A percentile compares a stretch with the other conserved stretches of the same genome.
Conservation (phyloP, 2,329 filamentous ascomycete species). For the Hymenoscyphus salicellus region DNA sequence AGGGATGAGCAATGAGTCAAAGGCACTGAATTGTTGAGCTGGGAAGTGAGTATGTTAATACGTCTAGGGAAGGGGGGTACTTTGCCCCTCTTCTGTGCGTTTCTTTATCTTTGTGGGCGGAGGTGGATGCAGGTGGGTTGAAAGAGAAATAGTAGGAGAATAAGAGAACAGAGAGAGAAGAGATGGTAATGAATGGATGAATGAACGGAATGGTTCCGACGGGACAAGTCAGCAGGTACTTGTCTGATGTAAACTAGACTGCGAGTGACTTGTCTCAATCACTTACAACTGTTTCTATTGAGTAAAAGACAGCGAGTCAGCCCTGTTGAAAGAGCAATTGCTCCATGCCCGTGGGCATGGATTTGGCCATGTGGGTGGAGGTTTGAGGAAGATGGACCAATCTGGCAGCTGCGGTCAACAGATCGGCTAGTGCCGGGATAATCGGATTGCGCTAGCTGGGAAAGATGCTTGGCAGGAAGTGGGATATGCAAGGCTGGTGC, state of each 20-base stretch:
- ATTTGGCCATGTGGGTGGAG: background rate
- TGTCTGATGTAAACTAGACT: background rate
- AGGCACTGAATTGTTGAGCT: background rate
- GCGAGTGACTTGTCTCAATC: slow-evolving; percentile 2
- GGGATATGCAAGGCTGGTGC: too few species aligned
- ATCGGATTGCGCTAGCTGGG: too few species aligned
- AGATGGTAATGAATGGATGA: slow-evolving; percentile 8
- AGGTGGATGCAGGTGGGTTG: background rate
- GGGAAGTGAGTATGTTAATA: background rate
- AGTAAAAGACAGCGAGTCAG: slow-evolving; percentile 7
- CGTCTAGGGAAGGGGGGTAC: background rate
- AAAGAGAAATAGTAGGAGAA: background rate
- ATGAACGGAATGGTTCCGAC: slow-evolving; percentile 1
- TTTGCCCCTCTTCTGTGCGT: too few species aligned
- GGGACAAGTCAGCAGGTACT: slow-evolving; percentile 6
- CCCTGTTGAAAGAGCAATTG: background rate
- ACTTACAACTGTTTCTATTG: slow-evolving; percentile 5
- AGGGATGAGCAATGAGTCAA: background rate
- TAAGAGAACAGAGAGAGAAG: background rate
- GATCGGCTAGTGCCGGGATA: too few species aligned
- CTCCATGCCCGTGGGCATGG: background rate
- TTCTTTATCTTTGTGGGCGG: background rate
- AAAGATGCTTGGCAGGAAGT: too few species aligned
- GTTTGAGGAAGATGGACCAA: background rate
- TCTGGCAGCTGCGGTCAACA: background rate